Conservation (phyloP, 306 rosid genomes). For the Vicia villosa region DNA sequence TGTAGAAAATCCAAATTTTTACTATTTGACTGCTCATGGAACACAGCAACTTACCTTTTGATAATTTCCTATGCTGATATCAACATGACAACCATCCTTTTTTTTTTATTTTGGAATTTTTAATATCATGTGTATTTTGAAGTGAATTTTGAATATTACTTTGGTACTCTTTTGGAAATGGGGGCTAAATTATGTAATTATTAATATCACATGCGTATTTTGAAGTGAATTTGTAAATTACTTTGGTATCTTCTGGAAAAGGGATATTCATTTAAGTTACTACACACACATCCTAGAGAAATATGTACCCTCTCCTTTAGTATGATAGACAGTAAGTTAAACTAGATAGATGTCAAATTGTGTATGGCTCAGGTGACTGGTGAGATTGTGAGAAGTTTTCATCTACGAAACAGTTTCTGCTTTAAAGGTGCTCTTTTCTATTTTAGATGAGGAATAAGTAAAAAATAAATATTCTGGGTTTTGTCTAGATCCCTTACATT, state of each 20-base stretch:
- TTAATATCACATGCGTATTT: not conserved
- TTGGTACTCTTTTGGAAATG: slow-evolving; percentile 7
- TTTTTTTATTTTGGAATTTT: slow-evolving; percentile 11
- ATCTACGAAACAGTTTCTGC: slow-evolving; percentile 13
- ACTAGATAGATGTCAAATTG: slow-evolving; percentile 16
- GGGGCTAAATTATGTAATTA: not conserved
- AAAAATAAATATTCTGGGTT: slow-evolving; percentile 20
- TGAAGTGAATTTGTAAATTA: slow-evolving; percentile 8
- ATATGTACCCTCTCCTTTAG: not conserved
- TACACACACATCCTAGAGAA: slow-evolving; percentile 8
- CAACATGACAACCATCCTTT: not conserved
- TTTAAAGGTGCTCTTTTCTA: not conserved
- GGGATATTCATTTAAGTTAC: slow-evolving; percentile 7
- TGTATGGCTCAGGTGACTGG: slow-evolving; percentile 15
- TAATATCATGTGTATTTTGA: slow-evolving; percentile 5
- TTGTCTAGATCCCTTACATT: not conserved
- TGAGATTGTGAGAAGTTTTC: not conserved
- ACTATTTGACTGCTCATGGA: slow-evolving; percentile 5
- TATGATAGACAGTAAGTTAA: slow-evolving; percentile 10
- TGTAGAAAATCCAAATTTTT: slow-evolving; percentile 6
- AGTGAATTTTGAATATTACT: slow-evolving; percentile 10
- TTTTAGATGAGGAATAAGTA: slow-evolving; percentile 7
- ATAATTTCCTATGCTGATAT: slow-evolving; percentile 1
- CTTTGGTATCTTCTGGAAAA: not conserved
- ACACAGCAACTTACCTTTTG: slow-evolving; percentile 20